Percentiles rank a stretch among this genome's conserved stretches.
phyloP scores from a whole-genome alignment of 768 basidiomycete species.

The Kondoa malvinella region DNA sequence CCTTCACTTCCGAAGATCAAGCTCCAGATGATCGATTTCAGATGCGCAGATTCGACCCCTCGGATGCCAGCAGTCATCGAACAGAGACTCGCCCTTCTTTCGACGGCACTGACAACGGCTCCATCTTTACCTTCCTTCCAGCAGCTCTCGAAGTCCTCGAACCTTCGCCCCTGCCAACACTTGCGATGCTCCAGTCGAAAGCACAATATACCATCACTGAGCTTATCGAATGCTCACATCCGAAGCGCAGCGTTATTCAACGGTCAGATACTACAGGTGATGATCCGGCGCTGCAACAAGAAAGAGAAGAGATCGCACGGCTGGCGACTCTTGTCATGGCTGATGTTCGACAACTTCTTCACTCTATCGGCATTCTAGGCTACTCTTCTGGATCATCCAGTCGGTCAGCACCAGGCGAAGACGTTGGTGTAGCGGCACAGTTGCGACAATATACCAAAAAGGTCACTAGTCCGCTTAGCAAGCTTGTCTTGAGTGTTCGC shows the following conservation, averaged over 20 bases:
- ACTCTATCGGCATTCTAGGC: constrained; percentile 18
- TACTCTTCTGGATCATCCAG: constrained; percentile 2
- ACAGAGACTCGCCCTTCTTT: not conserved
- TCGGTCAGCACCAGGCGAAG: not conserved
- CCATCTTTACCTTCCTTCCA: not conserved
- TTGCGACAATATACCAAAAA: constrained; percentile 28
- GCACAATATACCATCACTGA: not conserved
- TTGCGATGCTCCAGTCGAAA: constrained; percentile 14
- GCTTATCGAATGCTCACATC: not conserved
- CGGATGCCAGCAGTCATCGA: not conserved
- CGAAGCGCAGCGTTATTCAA: not conserved
- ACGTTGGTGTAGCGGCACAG: constrained; percentile 15
- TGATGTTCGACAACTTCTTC: constrained; percentile 16
- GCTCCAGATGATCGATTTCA: not conserved
- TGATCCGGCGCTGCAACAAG: not conserved
- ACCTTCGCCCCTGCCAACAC: not conserved
- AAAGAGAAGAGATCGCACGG: not conserved
- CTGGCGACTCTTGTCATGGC: not conserved
- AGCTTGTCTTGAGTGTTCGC: constrained; percentile 75
- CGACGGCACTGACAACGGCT: not conserved
- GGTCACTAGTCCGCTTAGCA: constrained; percentile 72
- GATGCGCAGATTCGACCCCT: not conserved
- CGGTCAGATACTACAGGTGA: not conserved
- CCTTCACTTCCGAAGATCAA: not conserved
- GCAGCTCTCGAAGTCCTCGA: not conserved